Evolutionary conservation across 495 filamentous ascomycete genomes (phyloP).

Genomic region (Trichoderma erinaceum): DNA sequence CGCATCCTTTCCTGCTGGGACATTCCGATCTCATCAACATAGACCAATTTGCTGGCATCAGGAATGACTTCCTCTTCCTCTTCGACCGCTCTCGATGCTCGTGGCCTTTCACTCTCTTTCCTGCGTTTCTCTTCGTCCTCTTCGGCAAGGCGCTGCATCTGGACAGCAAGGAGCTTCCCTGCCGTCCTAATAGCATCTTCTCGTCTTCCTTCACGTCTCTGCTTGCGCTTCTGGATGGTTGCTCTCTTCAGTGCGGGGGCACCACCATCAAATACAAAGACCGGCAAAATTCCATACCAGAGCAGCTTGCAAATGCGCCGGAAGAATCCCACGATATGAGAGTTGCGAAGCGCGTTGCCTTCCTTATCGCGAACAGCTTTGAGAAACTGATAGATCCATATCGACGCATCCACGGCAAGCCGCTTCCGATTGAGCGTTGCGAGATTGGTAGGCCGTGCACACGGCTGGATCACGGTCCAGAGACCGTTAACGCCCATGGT

Average conservation of each 20-base stretch:
- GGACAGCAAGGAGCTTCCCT: conserved; percentile 80
- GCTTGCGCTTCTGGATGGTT: conserved; percentile 74
- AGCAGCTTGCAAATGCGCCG: conserved; percentile 94
- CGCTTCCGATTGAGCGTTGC: conserved; percentile 93
- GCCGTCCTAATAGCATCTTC: conserved; percentile 92
- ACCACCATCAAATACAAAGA: conserved; percentile 97
- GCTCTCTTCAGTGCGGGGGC: conserved; percentile 86
- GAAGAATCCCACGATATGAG: conserved; percentile 95
- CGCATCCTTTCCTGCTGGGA: conserved; percentile 65
- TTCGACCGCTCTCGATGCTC: conserved; percentile 23
- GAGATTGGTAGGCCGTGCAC: conserved; percentile 83
- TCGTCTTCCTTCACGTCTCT: conserved; percentile 74
- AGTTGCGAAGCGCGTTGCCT: conserved; percentile 91
- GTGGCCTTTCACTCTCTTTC: conserved; percentile 22
- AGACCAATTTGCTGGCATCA: conserved; percentile 61
- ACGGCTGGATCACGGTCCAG: conserved; percentile 90
- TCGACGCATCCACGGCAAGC: conserved; percentile 93
- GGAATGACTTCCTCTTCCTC: conserved; percentile 57
- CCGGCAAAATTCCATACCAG: conserved; percentile 91
- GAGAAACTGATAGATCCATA: conserved; percentile 99
- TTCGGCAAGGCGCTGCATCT: conserved; percentile 83
- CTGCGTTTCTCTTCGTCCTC: conserved; percentile 67
- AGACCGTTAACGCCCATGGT: conserved; percentile 95
- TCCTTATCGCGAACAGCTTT: conserved; percentile 98
- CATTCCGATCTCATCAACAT: conserved; percentile 84